Conservation (phyloP, 1,284 basidiomycete genomes). For the Apiotrichum sp. region DNA sequence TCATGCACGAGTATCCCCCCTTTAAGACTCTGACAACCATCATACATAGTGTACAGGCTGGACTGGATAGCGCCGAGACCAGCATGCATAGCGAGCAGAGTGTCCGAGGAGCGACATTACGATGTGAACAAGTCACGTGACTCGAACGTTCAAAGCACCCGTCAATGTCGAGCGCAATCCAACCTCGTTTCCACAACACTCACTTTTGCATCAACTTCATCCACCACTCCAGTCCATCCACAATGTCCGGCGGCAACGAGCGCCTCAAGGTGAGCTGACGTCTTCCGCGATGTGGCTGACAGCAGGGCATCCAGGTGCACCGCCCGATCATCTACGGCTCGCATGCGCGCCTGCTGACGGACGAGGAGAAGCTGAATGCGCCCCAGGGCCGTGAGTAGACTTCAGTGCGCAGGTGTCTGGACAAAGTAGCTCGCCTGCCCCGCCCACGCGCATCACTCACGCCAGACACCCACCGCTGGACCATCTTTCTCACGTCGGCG, state of each 20-base stretch:
- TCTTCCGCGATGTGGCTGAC: background rate
- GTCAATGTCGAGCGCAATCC: no score
- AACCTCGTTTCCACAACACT: no score
- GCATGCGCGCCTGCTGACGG: slow-evolving; percentile 74
- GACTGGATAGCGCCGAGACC: no score
- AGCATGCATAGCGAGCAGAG: no score
- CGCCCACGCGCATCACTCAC: slow-evolving; percentile 27
- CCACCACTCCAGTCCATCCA: background rate
- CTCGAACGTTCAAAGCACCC: no score
- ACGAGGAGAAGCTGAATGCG: slow-evolving; percentile 55
- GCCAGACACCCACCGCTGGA: slow-evolving; percentile 95
- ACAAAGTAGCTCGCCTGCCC: no score
- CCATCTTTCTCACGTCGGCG: slow-evolving; percentile 75
- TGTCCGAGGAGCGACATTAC: no score
- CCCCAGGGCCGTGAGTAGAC: slow-evolving; percentile 38
- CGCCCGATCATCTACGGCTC: slow-evolving; percentile 95
- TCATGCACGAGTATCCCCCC: no score
- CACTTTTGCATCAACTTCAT: no score
- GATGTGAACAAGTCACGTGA: no score
- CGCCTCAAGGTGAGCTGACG: slow-evolving; percentile 24
- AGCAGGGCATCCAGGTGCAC: slow-evolving; percentile 77
- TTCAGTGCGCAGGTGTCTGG: background rate
- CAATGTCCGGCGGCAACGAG: slow-evolving; percentile 25
- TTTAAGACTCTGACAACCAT: no score
- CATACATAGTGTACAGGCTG: no score